Evolutionary conservation across 129 eudicot species (phyloP).

Genomic region (Logfia minima): DNA sequence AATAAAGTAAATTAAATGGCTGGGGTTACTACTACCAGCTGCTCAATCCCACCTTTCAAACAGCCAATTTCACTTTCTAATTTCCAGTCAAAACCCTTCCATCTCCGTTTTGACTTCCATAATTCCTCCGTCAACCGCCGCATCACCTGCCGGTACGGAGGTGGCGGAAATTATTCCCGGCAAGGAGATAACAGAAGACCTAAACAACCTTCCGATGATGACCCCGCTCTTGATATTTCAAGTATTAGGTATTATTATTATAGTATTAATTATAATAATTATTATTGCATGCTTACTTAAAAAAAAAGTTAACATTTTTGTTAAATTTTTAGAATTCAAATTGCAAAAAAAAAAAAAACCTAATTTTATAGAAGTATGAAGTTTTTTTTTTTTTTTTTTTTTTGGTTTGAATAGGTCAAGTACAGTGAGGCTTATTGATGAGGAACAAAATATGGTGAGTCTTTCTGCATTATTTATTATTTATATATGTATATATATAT

Average conservation of each 20-base stretch:
- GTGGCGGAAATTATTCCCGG: slow-evolving; percentile 32
- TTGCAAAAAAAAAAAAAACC: slow-evolving; percentile 9
- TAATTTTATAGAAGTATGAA: not conserved
- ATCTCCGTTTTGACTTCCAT: slow-evolving; percentile 19
- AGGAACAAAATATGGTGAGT: slow-evolving; percentile 65
- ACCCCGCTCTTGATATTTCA: slow-evolving; percentile 61
- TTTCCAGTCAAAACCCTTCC: slow-evolving; percentile 23
- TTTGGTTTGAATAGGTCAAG: slow-evolving; percentile 57
- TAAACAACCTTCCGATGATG: slow-evolving; percentile 38
- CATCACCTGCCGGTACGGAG: slow-evolving; percentile 44
- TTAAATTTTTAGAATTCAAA: not conserved
- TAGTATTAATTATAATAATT: not conserved
- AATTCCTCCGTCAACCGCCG: slow-evolving; percentile 24
- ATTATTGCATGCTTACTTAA: not conserved
- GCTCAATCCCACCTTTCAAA: slow-evolving; percentile 31
- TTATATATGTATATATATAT: slow-evolving; percentile 35
- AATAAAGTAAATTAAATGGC: slow-evolving; percentile 10
- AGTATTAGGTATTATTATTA: slow-evolving; percentile 46
- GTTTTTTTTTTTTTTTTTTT: not conserved
- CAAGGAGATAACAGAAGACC: slow-evolving; percentile 32
- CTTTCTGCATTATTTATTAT: not conserved
- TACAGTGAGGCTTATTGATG: slow-evolving; percentile 83
- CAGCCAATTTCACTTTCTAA: slow-evolving; percentile 27
- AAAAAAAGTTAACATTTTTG: not conserved
- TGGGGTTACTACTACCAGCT: slow-evolving; percentile 40